A percentile compares a stretch with the other conserved stretches of the same genome.
phyloP scores from a whole-genome alignment of 2,329 filamentous ascomycete genomes.

The Emericellopsis atlantica region DNA sequence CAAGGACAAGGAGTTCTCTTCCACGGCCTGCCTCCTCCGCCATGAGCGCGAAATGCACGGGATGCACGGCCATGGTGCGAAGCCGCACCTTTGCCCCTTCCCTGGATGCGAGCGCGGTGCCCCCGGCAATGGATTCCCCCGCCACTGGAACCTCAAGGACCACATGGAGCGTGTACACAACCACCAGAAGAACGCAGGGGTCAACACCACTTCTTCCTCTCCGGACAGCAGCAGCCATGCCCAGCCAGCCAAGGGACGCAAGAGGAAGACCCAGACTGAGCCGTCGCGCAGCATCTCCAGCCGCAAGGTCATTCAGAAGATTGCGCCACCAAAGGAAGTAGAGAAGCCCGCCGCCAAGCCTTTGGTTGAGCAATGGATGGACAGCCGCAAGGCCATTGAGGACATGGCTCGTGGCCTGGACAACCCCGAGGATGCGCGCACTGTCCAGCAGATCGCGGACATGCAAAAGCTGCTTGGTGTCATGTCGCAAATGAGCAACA shows the following conservation, averaged over 20 bases:
- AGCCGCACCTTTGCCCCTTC: constrained; percentile 82
- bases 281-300: constrained; percentile 22
- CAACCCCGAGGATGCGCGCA: constrained; percentile 38
- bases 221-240: constrained; percentile 11
- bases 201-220: constrained; percentile 24
- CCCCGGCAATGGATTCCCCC: constrained; percentile 78
- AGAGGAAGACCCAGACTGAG: constrained; percentile 39
- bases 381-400: constrained; percentile 52
- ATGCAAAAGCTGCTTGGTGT: constrained; percentile 35
- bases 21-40: constrained; percentile 84
- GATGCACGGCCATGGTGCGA: constrained; percentile 87
- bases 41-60: constrained; percentile 94
- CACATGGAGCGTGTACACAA: constrained; percentile 95
- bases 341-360: constrained; percentile 22
- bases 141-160: constrained; percentile 90
- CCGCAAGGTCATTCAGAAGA: constrained; percentile 37
- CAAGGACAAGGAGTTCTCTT: constrained; percentile 81
- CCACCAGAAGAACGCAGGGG: constrained; percentile 31
- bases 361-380: constrained; percentile 41
- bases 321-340: constrained; percentile 17
- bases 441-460: constrained; percentile 38
- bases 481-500: constrained; percentile 34
- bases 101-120: constrained; percentile 75
- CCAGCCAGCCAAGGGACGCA: constrained; percentile 35
- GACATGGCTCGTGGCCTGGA: constrained; percentile 37